phyloP scores from a whole-genome alignment of 257 asterid species.

The Agastache rugosa region DNA sequence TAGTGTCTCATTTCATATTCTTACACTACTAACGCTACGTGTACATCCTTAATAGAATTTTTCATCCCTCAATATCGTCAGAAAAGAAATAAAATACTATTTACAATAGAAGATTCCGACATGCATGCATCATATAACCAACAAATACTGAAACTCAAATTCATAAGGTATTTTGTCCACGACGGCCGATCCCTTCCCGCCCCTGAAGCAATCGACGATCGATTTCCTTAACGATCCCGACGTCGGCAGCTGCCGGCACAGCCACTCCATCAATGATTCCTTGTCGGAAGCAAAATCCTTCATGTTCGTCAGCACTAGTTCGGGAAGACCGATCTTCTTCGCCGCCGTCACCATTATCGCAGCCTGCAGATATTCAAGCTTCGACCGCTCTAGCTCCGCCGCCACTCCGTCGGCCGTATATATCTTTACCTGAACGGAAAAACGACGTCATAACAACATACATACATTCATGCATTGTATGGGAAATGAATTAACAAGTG shows the following conservation, averaged over 20 bases:
- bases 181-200: slow-evolving; percentile 53
- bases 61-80: background rate
- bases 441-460: background rate
- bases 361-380: slow-evolving; percentile 82
- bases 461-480: too few species aligned
- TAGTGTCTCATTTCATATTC: background rate
- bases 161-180: slow-evolving; percentile 79
- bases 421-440: slow-evolving; percentile 65
- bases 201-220: slow-evolving; percentile 72
- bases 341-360: slow-evolving; percentile 66
- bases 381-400: slow-evolving; percentile 73
- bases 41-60: too few species aligned
- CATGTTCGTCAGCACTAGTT: slow-evolving; percentile 70
- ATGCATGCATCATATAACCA: slow-evolving; percentile 17
- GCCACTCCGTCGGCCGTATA: slow-evolving; percentile 79
- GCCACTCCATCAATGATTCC: slow-evolving; percentile 72
- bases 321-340: slow-evolving; percentile 70
- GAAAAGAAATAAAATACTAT: background rate
- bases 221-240: slow-evolving; percentile 84
- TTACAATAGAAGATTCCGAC: background rate
- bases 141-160: slow-evolving; percentile 78
- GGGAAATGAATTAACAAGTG: too few species aligned
- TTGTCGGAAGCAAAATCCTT: slow-evolving; percentile 58
- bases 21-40: background rate
- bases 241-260: slow-evolving; percentile 82